Evolutionary conservation across 345 rosid species (phyloP), one percentile per base, ranked within the genome.

Genomic region (Aurinia saxatilis): DNA sequence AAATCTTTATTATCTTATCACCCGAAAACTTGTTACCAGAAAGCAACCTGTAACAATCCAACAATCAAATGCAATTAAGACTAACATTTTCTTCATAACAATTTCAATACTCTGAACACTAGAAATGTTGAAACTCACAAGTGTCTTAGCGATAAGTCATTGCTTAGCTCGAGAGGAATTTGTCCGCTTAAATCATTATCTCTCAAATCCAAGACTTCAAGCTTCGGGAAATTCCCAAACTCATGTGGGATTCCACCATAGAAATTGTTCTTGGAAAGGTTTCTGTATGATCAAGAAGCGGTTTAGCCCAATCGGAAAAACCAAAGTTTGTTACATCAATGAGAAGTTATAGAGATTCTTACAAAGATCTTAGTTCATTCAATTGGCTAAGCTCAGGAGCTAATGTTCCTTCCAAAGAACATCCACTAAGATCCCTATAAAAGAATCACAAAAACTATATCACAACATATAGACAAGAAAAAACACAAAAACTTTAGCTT

Each of bases 351-450:
- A 17, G 10, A 66, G 45, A 61, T 62, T 4, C 88, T 93, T 82
- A 90, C 97, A 93, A 80, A 77, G 76, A 87, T 80, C 69, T 81
- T 62, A 93, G 74, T 59, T 84, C 66, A 60, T 41, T 63, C 56
- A 93, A 81, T 71, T 84, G 84, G 50, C 83, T 88, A 53, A 93
- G 81, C 75, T 80, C 97, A 4, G 90, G 85, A 4, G 88, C 76
- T 66, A 90, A 72, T 9, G 79, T 75, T 58, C 99, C 96, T 77
- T 73, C 75, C 71, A 93, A 69, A 13, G 76, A 81, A 73, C 57
- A 83, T 35, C 78, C 79, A 10, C 66, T 85, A 62, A 90, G 67
- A 75, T 90, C 79, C 85, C 99, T 93, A 58, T 0, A 45, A 13
- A 29, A 27, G 75, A 9, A 9, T n/a, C n/a, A 23, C 0, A 8